A percentile compares a stretch with the other conserved stretches of the same genome.
Evolutionary conservation across 805 yeast genomes (phyloP).

Genomic region (Yarrowia sp.): DNA sequence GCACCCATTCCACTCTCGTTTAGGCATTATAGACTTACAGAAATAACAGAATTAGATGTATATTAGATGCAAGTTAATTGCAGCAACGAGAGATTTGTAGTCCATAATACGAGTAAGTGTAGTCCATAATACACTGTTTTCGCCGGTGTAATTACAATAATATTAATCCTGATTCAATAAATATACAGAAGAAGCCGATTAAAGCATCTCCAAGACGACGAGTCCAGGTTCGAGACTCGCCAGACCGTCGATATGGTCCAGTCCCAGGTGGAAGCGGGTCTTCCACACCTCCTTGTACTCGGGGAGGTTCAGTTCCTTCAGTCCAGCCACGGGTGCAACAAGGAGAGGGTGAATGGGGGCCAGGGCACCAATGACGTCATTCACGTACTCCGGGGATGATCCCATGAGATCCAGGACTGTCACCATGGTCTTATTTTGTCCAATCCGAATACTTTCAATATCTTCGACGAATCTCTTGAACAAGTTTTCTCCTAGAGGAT

Average conservation of each 20-base stretch:
- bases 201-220: conserved; percentile 31
- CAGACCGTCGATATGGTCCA: conserved; percentile 68
- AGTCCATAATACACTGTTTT: no score
- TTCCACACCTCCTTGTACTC: conserved; percentile 31
- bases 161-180: conserved; percentile 12
- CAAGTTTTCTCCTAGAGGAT: background rate
- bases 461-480: conserved; percentile 27
- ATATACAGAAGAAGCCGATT: background rate
- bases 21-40: background rate
- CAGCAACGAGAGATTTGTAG: no score
- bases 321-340: conserved; percentile 33
- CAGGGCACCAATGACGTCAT: conserved; percentile 25
- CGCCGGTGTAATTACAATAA: no score
- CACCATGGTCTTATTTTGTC: conserved; percentile 25
- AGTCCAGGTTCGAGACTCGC: conserved; percentile 57
- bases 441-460: conserved; percentile 27
- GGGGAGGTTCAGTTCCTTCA: background rate
- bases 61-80: no score
- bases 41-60: no score
- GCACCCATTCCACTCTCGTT: conserved; percentile 9
- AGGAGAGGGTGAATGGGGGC: conserved; percentile 31
- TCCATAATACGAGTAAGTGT: no score
- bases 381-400: conserved; percentile 35
- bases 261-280: conserved; percentile 51
- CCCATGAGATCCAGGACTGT: conserved; percentile 51